Percentiles rank a stretch among this genome's conserved stretches.
Conservation (phyloP, 352 stramenopile species). For the Pythium myriotylum region DNA sequence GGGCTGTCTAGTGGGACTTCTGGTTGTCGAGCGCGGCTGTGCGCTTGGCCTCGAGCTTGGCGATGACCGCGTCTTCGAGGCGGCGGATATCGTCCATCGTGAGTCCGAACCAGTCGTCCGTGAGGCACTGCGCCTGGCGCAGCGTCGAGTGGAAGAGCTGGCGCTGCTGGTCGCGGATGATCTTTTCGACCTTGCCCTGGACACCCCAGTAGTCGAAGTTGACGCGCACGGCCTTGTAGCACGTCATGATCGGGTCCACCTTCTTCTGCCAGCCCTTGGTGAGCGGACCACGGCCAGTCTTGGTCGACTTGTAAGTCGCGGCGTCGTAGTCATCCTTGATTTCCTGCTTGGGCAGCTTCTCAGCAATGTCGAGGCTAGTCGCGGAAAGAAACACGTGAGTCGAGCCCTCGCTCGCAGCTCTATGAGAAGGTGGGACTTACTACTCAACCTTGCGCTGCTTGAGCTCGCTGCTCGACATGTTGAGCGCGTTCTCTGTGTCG, state of each 20-base stretch:
- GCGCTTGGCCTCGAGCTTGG: constrained; percentile 79
- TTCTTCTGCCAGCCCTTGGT: constrained; percentile 67
- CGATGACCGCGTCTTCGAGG: constrained; percentile 71
- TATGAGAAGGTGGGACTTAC: constrained; percentile 35
- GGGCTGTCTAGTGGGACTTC: constrained; percentile 26
- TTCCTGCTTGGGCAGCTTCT: constrained; percentile 75
- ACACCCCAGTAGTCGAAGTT: constrained; percentile 91
- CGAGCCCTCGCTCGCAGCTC: not conserved
- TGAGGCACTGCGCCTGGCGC: constrained; percentile 72
- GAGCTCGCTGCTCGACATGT: constrained; percentile 72
- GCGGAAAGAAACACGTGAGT: not conserved
- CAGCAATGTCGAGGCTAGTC: constrained; percentile 70
- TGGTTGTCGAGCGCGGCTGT: constrained; percentile 45
- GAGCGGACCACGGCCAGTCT: constrained; percentile 53
- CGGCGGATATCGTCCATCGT: constrained; percentile 86
- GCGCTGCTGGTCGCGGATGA: constrained; percentile 82
- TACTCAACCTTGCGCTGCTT: constrained; percentile 73
- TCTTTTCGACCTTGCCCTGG: constrained; percentile 79
- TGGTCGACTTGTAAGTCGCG: constrained; percentile 31
- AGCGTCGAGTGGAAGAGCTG: constrained; percentile 70
- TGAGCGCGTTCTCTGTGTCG: constrained; percentile 67
- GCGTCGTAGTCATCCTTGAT: constrained; percentile 74
- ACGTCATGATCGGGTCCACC: constrained; percentile 81
- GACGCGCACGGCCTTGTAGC: constrained; percentile 86
- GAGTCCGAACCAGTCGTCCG: constrained; percentile 81